Conservation (phyloP, 495 filamentous ascomycete species). For the Lindgomyces ingoldianus region DNA sequence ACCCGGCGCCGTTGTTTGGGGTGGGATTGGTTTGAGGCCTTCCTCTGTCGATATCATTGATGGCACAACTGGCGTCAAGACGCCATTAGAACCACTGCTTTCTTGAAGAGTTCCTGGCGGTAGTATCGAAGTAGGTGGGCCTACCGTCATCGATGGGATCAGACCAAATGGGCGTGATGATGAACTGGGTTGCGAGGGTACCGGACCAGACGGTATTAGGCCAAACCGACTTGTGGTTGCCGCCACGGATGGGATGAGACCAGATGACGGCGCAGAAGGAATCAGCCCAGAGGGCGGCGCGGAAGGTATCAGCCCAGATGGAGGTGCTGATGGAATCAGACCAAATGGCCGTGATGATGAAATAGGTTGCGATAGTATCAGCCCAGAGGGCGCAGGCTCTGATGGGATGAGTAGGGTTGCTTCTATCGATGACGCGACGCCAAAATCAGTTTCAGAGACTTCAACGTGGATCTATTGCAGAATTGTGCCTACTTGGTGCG, state of each 20-base stretch:
- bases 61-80: no score
- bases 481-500: no score
- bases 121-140: background rate
- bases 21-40: conserved; percentile 20
- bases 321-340: conserved; percentile 16
- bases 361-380: conserved; percentile 20
- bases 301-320: conserved; percentile 3
- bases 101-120: background rate
- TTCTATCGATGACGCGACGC: no score
- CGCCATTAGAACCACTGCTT: background rate
- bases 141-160: background rate
- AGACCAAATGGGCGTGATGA: background rate
- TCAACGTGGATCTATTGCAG: no score
- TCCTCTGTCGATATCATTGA: conserved; percentile 28
- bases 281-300: background rate
- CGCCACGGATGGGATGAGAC: background rate
- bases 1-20: conserved; percentile 15
- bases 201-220: background rate
- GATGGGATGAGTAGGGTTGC: no score
- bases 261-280: background rate
- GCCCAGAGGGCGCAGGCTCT: background rate
- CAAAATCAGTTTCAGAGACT: no score
- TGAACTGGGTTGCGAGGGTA: background rate
- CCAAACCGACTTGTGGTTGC: background rate
- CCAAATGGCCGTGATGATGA: background rate